Evolutionary conservation across 2,329 filamentous ascomycete genomes (phyloP), one percentile per base, ranked within the genome.

Genomic region (Cordyceps pruinosa): DNA sequence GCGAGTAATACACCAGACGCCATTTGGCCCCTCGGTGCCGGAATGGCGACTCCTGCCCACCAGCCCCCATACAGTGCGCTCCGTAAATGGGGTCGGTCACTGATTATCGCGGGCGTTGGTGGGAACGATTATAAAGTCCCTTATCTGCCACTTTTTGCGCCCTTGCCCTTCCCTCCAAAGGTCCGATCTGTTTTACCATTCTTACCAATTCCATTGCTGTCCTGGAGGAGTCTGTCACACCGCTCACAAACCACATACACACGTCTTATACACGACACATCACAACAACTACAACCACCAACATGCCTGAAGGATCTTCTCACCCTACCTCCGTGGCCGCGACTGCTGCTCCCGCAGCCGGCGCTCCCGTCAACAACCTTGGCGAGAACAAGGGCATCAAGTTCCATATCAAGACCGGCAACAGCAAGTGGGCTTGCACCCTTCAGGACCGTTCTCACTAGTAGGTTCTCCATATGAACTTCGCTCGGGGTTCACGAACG

Each of bases 381-480:
- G 70, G 75, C 54, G 69, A 75, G 60, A 70, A 67, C 63, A 68
- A 63, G 59, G 73, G 69, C 58, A 70, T 79, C 70, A 71, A 71
- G 66, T 79, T 79, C 69, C 65, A 74, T 47, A 73, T 79, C 68
- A 73, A 72, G 68, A 69, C 76, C 41, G 75, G 75, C 59, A 68
- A 70, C 63, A 61, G 67, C 48, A 67, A 66, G 47, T 73, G 70
- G 64, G 53, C 65, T 41, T 78, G 75, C 66, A 72, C 71, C 21
- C 65, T 78, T 5, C 71, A 77, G 60, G 75, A 79, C 66, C 74
- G 76, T 56, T 58, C 64, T 60, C 56, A 66, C 13, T 76, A 77
- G 77, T 79, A 73, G 60, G 75, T 69, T 45, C 39, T 32, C 41
- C 21, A 42, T 10, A 28, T 41, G 34, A 26, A 17, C 4, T 26